Evolutionary conservation across 768 basidiomycete genomes (phyloP), one percentile per base, ranked within the genome.

Genomic region (Trametopsis cervina): DNA sequence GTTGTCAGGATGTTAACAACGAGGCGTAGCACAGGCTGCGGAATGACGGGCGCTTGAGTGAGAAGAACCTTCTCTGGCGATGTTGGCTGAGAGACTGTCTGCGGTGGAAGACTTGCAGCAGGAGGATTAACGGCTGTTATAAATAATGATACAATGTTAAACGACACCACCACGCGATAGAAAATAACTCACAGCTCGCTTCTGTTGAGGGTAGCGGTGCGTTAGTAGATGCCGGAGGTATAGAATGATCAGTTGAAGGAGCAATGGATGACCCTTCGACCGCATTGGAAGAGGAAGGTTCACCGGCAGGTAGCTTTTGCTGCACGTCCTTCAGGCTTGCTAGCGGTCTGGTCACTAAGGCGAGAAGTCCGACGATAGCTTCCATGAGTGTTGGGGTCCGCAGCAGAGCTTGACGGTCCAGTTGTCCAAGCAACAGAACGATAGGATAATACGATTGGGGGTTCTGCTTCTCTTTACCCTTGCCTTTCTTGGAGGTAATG

Each of bases 1-100:
- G 86, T 76, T n/a, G 96, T 97, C 53, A 99, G 72, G 57, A 98
- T 92, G 65, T 98, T 98, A 62, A 96, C 92, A 51, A 98, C 91
- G 29, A 93, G 78, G 29, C 89, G 83, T 21, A 98, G 74, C n/a
- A 88, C 83, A 3, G 80, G 63, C 44, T 87, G 80, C 5, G 94
- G 91, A 50, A 98, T 84, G 54, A 85, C 82, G 11, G 96, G 96
- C 15, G 89, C 82, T 44, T 75, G 78, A 10, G 83, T 72, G 12
- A 90, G 68, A 12, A 88, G 63, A n/a, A 70, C 61, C 47, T 71
- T 72, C 49, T 71, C 58, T 62, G 64, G 23, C 41, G 53, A 22
- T 52, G 58, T 15, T 61, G 60, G 15, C 29, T 33, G 29, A 18
- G 57, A 46, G 53, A 55, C 17, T 12, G 39, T 20, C 11, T 49